These are phyloP conservation scores for Kregervanrija fluxuum DNA, from an alignment of 805 yeast species.

Conservation along the genomic window DNA sequence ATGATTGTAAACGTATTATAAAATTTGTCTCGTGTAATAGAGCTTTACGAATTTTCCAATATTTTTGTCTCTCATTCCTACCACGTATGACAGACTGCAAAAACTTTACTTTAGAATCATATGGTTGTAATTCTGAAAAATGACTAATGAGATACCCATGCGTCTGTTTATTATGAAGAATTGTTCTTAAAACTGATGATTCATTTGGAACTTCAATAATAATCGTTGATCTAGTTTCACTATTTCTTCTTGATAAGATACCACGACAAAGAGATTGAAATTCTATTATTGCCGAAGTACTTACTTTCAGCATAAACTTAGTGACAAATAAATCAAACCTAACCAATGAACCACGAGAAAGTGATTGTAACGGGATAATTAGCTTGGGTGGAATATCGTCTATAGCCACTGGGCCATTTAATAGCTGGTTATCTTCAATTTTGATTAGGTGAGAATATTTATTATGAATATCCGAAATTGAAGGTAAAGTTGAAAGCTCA, in stretches of 20 bases:
- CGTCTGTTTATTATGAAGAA: slow-evolving; percentile 24
- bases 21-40: slow-evolving; percentile 16
- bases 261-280: slow-evolving; percentile 52
- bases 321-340: slow-evolving; percentile 60
- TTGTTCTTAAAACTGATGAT: slow-evolving; percentile 32
- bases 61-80: slow-evolving; percentile 12
- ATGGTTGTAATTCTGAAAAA: slow-evolving; percentile 11
- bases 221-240: not conserved
- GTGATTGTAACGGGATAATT: slow-evolving; percentile 49
- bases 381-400: too few relatives aligned
- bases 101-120: slow-evolving; percentile 17
- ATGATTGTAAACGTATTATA: slow-evolving; percentile 33
- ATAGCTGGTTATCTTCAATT: too few relatives aligned
- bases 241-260: slow-evolving; percentile 7
- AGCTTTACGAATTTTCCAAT: slow-evolving; percentile 12
- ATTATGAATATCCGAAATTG: slow-evolving; percentile 7
- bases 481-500: slow-evolving; percentile 2
- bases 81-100: slow-evolving; percentile 34
- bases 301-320: slow-evolving; percentile 52
- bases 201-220: slow-evolving; percentile 6
- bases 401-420: too few relatives aligned
- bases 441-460: too few relatives aligned
- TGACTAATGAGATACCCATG: slow-evolving; percentile 15
- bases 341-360: slow-evolving; percentile 60
- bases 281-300: slow-evolving; percentile 39